A percentile compares a stretch with the other conserved stretches of the same genome.
Evolutionary conservation across 176 grass and related monocot species (phyloP).

Genomic region (Zea luxurians): DNA sequence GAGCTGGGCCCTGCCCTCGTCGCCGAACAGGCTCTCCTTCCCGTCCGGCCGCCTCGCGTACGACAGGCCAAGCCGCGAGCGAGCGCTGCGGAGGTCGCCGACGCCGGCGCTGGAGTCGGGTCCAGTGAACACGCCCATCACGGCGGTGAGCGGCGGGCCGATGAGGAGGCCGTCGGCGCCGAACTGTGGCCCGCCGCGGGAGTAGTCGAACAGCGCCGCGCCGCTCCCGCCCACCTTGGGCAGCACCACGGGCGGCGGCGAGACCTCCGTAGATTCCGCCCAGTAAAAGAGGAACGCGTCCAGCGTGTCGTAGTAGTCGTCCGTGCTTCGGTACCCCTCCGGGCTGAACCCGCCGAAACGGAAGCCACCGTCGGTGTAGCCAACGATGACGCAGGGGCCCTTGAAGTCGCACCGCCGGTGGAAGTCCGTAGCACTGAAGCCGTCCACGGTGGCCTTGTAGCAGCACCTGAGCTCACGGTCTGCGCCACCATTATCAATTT

Average conservation of each 20-base stretch:
- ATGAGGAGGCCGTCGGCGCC: constrained; percentile 91
- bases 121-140: constrained; percentile 88
- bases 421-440: constrained; percentile 75
- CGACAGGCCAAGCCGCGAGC: constrained; percentile 81
- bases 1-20: constrained; percentile 46
- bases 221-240: constrained; percentile 86
- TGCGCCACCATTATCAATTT: neutral
- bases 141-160: constrained; percentile 75
- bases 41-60: constrained; percentile 75
- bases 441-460: constrained; percentile 74
- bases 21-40: constrained; percentile 80
- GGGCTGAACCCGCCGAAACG: constrained; percentile 87
- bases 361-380: constrained; percentile 41
- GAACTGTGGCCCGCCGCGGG: constrained; percentile 83
- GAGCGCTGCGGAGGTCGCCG: constrained; percentile 67
- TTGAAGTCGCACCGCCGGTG: constrained; percentile 81
- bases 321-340: constrained; percentile 84
- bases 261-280: neutral
- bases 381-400: constrained; percentile 83
- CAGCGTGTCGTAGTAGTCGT: constrained; percentile 92
- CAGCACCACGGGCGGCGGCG: constrained; percentile 32
- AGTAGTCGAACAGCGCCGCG: constrained; percentile 89
- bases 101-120: constrained; percentile 73
- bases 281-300: constrained; percentile 94
- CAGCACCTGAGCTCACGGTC: constrained; percentile 80